Base-by-base conservation (phyloP, 2,329 filamentous ascomycete species). In the Salinomyces thailandicus region DNA sequence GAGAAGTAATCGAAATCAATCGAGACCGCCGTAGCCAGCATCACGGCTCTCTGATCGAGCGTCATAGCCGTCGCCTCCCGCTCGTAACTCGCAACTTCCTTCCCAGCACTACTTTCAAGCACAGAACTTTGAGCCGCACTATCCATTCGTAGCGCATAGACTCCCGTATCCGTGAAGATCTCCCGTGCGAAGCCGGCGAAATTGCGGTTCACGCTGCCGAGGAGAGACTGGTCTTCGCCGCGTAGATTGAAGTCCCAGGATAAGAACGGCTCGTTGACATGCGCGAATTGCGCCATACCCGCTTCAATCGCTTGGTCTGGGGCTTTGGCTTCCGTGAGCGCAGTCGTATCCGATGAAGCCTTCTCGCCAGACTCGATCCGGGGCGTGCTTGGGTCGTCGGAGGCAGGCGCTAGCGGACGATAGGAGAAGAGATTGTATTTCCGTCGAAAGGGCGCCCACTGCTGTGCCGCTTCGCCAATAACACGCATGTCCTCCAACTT, bases 1-100 rank as follows among this genome's bases (percentile, higher is more conserved):
- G 73, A 78, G 59, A 80, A 80, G 55, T 79, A 80, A 51, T 80
- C 76, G 41, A 79, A 79, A 49, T 80, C 76, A 31, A 79, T 68
- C 38, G 66, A 74, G 9, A 79, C 75, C 5, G 76, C 76, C 0
- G 75, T 77, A 7, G 76, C 75, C 6, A 80, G 64, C 75, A 79
- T 79, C 17, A 79, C 67, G 2, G 76, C 76, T 36, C 76, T 66
- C 53, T 79, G 74, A 48, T 79, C 76, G 2, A 80, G 64, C 2
- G 74, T 77, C 74, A 80, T 77, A 3, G 71, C 72, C 2, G 61
- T 60, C 8, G 49, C 44, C 2, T 54, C 46, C 12, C 48, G 28
- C 33, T 53, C 47, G n/a, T 49, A 46, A 14, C 43, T 33, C 4
- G 31, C 47, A 3, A 51, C 38, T 15, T 51, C 60, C 44, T 46